phyloP scores from a whole-genome alignment of 2,329 filamentous ascomycete genomes.

The Graphilbum ipis-grandicollis region DNA sequence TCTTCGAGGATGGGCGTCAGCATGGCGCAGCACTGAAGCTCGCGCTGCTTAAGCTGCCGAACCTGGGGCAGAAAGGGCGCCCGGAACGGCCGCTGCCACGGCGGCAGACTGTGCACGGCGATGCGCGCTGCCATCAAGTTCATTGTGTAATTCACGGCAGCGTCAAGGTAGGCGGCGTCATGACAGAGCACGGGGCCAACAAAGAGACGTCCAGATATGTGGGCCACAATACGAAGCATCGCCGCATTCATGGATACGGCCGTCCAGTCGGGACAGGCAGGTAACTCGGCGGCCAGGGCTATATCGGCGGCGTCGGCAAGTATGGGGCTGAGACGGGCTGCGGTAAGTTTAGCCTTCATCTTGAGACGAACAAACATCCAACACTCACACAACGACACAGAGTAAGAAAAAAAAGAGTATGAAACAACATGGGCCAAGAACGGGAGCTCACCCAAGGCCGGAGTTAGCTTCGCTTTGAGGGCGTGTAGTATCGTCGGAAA shows the following conservation, averaged over 20 bases:
- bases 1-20: conserved; percentile 15
- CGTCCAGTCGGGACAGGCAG: conserved; percentile 18
- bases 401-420: no score
- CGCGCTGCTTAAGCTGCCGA: conserved; percentile 15
- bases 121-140: conserved; percentile 20
- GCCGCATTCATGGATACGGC: conserved; percentile 20
- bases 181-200: conserved; percentile 28
- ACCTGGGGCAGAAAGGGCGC: conserved; percentile 18
- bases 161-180: conserved; percentile 24
- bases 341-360: no score
- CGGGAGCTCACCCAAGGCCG: no score
- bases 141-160: conserved; percentile 27
- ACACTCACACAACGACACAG: no score
- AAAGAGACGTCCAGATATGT: conserved; percentile 28
- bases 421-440: no score
- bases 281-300: no score
- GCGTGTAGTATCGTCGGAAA: no score
- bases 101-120: conserved; percentile 13
- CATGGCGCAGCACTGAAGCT: conserved; percentile 17
- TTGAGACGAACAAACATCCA: no score
- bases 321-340: no score
- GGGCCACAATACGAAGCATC: conserved; percentile 26
- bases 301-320: no score
- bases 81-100: conserved; percentile 17
- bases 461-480: no score